Percentiles rank a stretch among this genome's conserved stretches.
These are phyloP conservation scores for Gymnopilus dilepis DNA, from an alignment of 768 basidiomycete genomes.

Conservation along the genomic window DNA sequence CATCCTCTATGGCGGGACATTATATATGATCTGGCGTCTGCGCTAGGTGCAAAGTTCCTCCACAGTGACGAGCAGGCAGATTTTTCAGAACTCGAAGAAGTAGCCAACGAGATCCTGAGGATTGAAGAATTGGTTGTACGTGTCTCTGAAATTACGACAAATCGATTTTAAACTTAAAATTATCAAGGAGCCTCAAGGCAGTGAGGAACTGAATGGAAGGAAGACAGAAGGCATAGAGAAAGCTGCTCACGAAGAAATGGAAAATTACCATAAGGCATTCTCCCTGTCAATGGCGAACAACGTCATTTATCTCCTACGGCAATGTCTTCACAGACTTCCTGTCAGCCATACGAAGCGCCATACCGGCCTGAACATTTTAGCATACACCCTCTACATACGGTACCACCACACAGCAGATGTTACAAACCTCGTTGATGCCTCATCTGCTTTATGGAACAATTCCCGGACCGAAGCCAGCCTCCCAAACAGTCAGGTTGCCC, in stretches of 20 bases:
- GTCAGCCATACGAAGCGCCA: not conserved
- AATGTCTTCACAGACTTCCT: not conserved
- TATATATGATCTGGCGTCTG: not conserved
- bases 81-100: not conserved
- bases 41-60: not conserved
- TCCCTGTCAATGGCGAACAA: not conserved
- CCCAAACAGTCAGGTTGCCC: too few species aligned
- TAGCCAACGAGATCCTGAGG: not conserved
- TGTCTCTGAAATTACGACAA: not conserved
- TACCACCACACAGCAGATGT: not conserved
- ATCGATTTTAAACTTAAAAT: not conserved
- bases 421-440: not conserved
- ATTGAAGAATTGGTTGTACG: not conserved
- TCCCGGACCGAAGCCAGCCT: too few species aligned
- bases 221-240: not conserved
- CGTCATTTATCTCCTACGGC: not conserved
- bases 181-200: not conserved
- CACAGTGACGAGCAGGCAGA: not conserved
- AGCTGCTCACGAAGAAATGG: not conserved
- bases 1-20: not conserved
- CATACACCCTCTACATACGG: not conserved
- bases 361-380: not conserved
- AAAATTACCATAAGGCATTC: not conserved
- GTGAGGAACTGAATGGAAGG: not conserved
- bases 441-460: not conserved